Conservation (phyloP, 495 filamentous ascomycete genomes). For the Sphaerosporella brunnea region DNA sequence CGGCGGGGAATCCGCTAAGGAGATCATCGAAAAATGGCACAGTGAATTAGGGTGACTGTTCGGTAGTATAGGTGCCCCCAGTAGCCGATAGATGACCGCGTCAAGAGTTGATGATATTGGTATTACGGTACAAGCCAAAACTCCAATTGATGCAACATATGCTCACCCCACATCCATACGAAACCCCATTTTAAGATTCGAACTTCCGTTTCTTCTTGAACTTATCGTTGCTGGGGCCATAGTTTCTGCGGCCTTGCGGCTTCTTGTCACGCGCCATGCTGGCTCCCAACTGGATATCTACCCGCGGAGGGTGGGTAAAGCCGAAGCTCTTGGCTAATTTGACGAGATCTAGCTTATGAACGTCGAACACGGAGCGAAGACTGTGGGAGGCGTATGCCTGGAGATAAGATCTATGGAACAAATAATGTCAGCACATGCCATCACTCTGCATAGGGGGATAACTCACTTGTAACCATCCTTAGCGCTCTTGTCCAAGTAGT, state of each 20-base stretch:
- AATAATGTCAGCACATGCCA: conserved; percentile 6
- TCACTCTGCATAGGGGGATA: background rate
- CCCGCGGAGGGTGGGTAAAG: conserved; percentile 69
- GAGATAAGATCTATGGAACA: conserved; percentile 54
- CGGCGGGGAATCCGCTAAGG: too few species aligned
- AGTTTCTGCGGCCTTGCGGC: conserved; percentile 51
- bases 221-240: conserved; percentile 35
- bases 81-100: too few species aligned
- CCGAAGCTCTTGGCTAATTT: conserved; percentile 93
- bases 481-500: conserved; percentile 77
- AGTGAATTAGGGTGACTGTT: too few species aligned
- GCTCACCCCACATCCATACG: too few species aligned
- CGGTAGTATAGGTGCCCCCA: too few species aligned
- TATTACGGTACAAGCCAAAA: background rate
- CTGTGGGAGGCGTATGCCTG: conserved; percentile 88
- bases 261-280: conserved; percentile 84
- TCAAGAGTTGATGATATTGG: background rate
- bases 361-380: conserved; percentile 77
- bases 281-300: conserved; percentile 75
- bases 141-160: background rate
- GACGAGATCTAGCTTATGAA: conserved; percentile 77
- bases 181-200: background rate
- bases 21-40: too few species aligned
- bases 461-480: conserved; percentile 39
- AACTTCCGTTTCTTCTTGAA: conserved; percentile 6